Evolutionary conservation across 331 rosid species (phyloP), one percentile per base, ranked within the genome.

Genomic region (Quercus tomentella): DNA sequence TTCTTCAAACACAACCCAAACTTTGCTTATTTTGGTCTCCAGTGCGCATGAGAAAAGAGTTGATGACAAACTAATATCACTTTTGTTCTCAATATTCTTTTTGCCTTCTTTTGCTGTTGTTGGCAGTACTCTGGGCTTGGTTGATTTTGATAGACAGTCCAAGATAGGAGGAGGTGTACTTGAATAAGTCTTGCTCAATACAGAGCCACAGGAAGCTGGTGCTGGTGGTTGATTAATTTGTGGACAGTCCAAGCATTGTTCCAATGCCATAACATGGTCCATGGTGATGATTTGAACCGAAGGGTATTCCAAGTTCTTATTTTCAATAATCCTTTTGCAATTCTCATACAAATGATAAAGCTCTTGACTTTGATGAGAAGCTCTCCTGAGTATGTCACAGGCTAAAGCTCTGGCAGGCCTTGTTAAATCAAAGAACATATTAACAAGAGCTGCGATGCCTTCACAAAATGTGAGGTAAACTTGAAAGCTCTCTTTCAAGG

Each of bases 1-100:
- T 71, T 88, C 92, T 77, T 88, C 92, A 84, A 88, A 88, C 20
- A 86, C 85, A 66, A 88, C 92, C 92, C 92, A 88, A 3, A 86
- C 92, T 73, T 74, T 88, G 79, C 87, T 88, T 82, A 88, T 86
- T 80, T 83, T 86, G 62, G 92, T 88, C 88, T 88, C 88, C 65
- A 86, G 63, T 25, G 85, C 82, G 87, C 88, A 77, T 30, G 89
- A 86, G 66, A 86, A 81, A 7, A 83, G 81, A 37, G 83, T 73
- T 37, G 79, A 77, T 79, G 88, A 76, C 49, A 76, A 57, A 35
- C 58, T 71, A 30, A 76, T 14, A n/a, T 76, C 88, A 45, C 77
- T 67, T 23, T 81, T 79, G 49, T 85, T 85, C 79, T 88, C 82
- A 12, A 49, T 49, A 49, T 37, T 76, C 76, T 72, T 86, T 51